These are phyloP conservation scores for Withania somnifera DNA, from an alignment of 305 asterid genomes.

Conservation along the genomic window DNA sequence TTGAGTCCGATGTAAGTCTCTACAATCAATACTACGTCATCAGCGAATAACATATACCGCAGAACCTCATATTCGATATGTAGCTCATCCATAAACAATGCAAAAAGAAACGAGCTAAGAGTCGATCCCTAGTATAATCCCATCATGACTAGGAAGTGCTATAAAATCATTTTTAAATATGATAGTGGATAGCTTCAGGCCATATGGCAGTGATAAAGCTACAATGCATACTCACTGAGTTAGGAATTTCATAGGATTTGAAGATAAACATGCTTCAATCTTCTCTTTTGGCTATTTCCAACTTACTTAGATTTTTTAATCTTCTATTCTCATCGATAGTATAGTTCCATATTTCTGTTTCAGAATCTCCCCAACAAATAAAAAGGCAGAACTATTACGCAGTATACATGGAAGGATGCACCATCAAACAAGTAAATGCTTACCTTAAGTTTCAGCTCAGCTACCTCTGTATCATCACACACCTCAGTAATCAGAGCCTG, in stretches of 20 bases:
- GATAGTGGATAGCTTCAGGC: neutral
- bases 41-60: too few species aligned
- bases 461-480: constrained; percentile 67
- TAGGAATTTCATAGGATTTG: neutral
- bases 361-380: neutral
- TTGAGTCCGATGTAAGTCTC: too few species aligned
- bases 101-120: too few species aligned
- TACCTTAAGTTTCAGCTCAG: constrained; percentile 78
- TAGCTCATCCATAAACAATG: too few species aligned
- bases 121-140: too few species aligned
- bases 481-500: constrained; percentile 61
- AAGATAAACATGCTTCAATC: neutral
- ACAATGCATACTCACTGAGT: neutral
- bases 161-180: neutral
- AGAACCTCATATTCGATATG: too few species aligned
- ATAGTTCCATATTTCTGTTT: neutral
- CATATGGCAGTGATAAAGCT: neutral
- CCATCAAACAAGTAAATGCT: neutral
- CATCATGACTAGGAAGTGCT: too few species aligned
- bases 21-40: too few species aligned
- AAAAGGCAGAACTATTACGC: neutral
- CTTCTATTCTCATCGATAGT: neutral
- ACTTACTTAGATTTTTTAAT: neutral
- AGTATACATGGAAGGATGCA: neutral
- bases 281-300: neutral